phyloP scores from a whole-genome alignment of 257 asterid species.

The Paulownia fortunei region DNA sequence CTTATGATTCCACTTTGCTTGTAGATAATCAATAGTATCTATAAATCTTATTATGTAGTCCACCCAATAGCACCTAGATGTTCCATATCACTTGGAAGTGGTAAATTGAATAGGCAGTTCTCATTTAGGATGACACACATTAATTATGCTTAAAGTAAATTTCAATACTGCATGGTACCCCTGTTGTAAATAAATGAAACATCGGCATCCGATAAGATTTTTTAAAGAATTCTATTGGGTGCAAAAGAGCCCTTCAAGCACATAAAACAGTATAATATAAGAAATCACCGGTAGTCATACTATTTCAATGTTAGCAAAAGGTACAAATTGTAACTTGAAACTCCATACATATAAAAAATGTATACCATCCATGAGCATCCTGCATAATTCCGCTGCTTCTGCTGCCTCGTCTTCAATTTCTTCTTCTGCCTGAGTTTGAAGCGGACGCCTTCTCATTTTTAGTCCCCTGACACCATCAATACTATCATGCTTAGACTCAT shows the following conservation, averaged over 20 bases:
- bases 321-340: constrained; percentile 19
- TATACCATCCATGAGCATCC: constrained; percentile 97
- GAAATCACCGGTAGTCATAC: neutral
- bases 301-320: neutral
- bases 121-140: neutral
- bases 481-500: constrained; percentile 68
- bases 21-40: neutral
- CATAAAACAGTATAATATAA: neutral
- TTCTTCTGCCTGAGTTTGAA: constrained; percentile 89
- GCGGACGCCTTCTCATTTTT: constrained; percentile 85
- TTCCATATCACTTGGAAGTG: neutral
- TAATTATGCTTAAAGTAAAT: neutral
- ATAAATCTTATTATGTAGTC: neutral
- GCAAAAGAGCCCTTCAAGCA: constrained; percentile 16
- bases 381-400: constrained; percentile 95
- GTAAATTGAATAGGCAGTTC: neutral
- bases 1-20: neutral
- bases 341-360: neutral
- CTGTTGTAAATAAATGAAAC: neutral
- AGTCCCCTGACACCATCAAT: constrained; percentile 86
- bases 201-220: neutral
- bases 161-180: neutral
- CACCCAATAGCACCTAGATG: neutral
- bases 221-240: neutral
- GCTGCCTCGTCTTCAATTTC: constrained; percentile 97